Evolutionary conservation across 495 filamentous ascomycete genomes (phyloP), one percentile per base, ranked within the genome.

Genomic region (Staphylotrichum tortipilum): DNA sequence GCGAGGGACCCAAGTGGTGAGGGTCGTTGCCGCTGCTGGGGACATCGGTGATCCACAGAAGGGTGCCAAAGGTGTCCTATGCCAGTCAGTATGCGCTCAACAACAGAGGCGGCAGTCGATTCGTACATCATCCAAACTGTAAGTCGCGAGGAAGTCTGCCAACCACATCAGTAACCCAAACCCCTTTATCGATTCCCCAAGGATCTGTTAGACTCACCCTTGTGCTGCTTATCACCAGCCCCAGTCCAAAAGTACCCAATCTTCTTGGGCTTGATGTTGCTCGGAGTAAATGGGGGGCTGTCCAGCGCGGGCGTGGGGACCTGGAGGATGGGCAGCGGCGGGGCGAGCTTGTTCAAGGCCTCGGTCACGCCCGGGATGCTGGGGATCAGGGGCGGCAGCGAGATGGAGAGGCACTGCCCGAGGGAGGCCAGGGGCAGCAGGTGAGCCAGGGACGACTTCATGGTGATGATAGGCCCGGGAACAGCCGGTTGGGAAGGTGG

Each of bases 191-290:
- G n/a, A 15, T 34, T 34, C 31, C n/a, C n/a, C n/a, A n/a, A n/a
- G n/a, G n/a, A n/a, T n/a, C n/a, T n/a, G 6, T 28, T 28, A 10
- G 22, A 34, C 42, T 4, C 17, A 44, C 42, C 42, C 52, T 73
- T 74, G 62, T 82, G 78, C 41, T 70, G 47, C 56, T 81, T 81
- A 58, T 83, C 79, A 17, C 72, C 78, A 11, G 78, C 67, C 28
- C 71, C 79, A 45, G 78, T 79, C 75, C 76, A 83, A 63, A 81
- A 82, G 61, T 79, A 82, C 3, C 78, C 79, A 52, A 83, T 79
- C 66, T 82, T 83, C 76, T 82, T 82, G 33, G 79, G 79, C 64
- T 73, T 72, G 53, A 82, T 75, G 33, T 76, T 61, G 57, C 76
- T 78, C 5, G 68, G 61, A 35, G 63, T 68, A 46, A 78, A 80